phyloP scores from a whole-genome alignment of 192 early-diverging fungal genomes.

The Backusella psychrophila region DNA sequence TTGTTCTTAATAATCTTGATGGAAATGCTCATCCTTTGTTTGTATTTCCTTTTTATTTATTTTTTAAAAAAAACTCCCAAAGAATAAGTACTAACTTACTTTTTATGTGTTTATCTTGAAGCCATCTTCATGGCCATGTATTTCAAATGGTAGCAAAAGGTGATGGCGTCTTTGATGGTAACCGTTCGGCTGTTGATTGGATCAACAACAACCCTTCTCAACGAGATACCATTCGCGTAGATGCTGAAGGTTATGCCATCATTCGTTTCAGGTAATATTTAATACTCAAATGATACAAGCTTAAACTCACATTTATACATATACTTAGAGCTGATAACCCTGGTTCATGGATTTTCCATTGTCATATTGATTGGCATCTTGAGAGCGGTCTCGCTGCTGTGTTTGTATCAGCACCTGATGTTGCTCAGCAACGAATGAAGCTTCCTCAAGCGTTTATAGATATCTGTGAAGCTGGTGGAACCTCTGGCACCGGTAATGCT shows the following conservation, averaged over 20 bases:
- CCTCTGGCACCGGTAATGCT: slow-evolving; percentile 66
- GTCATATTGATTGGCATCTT: slow-evolving; percentile 81
- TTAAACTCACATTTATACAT: background rate
- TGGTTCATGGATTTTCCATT: slow-evolving; percentile 84
- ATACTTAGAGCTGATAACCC: slow-evolving; percentile 66
- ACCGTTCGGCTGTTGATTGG: slow-evolving; percentile 24
- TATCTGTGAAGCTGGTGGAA: slow-evolving; percentile 60
- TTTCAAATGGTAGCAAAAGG: slow-evolving; percentile 77
- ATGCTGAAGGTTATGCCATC: slow-evolving; percentile 61
- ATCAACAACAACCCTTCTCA: slow-evolving; percentile 57
- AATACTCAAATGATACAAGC: background rate
- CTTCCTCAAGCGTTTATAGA: slow-evolving; percentile 59
- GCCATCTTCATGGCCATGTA: slow-evolving; percentile 82
- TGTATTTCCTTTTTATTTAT: background rate
- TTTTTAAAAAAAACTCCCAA: background rate
- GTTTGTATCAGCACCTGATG: slow-evolving; percentile 71
- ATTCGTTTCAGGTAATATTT: slow-evolving; percentile 55
- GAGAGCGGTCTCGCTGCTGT: slow-evolving; percentile 68
- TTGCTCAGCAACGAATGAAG: slow-evolving; percentile 48
- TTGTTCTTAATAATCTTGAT: slow-evolving; percentile 75
- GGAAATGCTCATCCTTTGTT: slow-evolving; percentile 57
- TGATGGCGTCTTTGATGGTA: slow-evolving; percentile 54
- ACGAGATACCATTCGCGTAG: slow-evolving; percentile 77
- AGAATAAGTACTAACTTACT: background rate
- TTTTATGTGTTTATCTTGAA: slow-evolving; percentile 21